These are phyloP conservation scores for Xylariaceae sp. DNA, from an alignment of 2,329 filamentous ascomycete genomes.

Conservation along the genomic window DNA sequence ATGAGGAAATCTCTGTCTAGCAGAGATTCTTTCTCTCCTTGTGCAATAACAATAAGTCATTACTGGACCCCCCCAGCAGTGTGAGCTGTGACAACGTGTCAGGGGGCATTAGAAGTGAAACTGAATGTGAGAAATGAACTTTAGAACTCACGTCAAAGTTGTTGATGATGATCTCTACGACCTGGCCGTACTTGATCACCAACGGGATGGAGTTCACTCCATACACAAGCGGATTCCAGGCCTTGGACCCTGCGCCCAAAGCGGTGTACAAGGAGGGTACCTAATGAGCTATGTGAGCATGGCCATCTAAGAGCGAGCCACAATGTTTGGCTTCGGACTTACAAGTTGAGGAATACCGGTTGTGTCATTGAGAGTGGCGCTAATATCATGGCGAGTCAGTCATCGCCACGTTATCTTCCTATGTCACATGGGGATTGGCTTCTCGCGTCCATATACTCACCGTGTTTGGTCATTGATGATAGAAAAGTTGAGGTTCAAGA, in stretches of 20 bases:
- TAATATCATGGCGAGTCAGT: constrained; percentile 1
- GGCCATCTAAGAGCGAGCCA: neutral
- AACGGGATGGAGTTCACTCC: constrained; percentile 8
- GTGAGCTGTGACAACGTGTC: no score
- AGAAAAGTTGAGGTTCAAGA: constrained; percentile 12
- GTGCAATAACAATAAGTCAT: no score
- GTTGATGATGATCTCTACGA: constrained; percentile 12
- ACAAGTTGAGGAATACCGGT: constrained; percentile 10
- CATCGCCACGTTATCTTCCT: neutral
- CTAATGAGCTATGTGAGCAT: constrained; percentile 3
- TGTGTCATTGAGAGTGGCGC: constrained; percentile 10
- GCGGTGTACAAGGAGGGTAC: constrained; percentile 12
- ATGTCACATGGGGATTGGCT: neutral
- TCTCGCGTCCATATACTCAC: neutral
- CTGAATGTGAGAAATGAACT: no score
- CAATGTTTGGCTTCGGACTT: neutral
- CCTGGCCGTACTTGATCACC: constrained; percentile 5
- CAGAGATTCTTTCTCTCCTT: no score
- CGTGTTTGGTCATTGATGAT: constrained; percentile 9
- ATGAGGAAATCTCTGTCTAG: no score
- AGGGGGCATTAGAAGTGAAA: no score
- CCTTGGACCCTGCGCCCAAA: constrained; percentile 7
- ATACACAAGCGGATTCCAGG: constrained; percentile 10
- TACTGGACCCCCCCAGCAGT: no score
- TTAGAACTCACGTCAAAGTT: constrained; percentile 13